Conservation (phyloP, 2,329 filamentous ascomycete species). For the Monilinia aucupariae region DNA sequence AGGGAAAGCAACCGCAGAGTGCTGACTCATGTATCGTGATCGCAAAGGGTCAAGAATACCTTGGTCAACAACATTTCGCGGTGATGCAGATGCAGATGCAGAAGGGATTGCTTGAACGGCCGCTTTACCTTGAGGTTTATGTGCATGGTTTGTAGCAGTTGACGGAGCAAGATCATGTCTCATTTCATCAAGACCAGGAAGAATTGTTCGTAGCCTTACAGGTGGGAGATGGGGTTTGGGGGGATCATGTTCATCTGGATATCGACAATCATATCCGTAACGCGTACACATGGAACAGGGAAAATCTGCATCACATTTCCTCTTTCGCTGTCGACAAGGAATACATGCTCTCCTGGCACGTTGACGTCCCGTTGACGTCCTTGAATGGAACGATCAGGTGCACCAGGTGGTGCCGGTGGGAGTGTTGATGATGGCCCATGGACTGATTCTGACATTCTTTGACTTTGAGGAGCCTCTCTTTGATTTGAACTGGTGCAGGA, state of each 20-base stretch:
- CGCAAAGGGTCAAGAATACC: constrained; percentile 15
- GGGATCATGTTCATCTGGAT: constrained; percentile 14
- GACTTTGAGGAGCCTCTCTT: not conserved
- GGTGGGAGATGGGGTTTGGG: not conserved
- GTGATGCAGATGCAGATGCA: constrained; percentile 16
- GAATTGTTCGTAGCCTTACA: not conserved
- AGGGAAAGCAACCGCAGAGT: constrained; percentile 35
- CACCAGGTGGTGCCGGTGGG: not conserved
- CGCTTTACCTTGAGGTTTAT: not conserved
- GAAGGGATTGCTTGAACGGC: not conserved
- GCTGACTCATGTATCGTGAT: constrained; percentile 26
- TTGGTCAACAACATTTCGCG: constrained; percentile 20
- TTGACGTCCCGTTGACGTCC: constrained; percentile 21
- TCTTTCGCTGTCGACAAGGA: constrained; percentile 28
- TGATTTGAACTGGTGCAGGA: not conserved
- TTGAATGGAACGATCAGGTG: not conserved
- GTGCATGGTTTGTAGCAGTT: not conserved
- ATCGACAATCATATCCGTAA: constrained; percentile 28
- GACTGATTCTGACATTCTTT: constrained; percentile 2
- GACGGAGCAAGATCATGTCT: not conserved
- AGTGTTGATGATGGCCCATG: not conserved
- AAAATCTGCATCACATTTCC: constrained; percentile 28
- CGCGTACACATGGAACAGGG: constrained; percentile 28
- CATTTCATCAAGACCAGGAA: not conserved
- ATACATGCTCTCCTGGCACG: constrained; percentile 27